Evolutionary conservation across 73 alveolate genomes (phyloP).

Genomic region (Breviolum minutum): DNA sequence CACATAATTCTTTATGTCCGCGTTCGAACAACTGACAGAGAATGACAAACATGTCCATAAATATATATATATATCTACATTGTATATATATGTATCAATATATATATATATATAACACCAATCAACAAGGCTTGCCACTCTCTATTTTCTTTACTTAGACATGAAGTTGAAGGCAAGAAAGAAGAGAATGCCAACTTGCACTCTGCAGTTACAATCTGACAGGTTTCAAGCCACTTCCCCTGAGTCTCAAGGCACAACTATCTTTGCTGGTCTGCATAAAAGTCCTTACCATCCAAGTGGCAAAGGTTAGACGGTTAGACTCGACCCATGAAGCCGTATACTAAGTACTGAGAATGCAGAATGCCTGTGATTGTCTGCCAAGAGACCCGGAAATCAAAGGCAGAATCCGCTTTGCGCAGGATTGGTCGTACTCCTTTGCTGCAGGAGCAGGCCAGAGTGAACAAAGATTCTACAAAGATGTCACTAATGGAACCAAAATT

Average conservation of each 20-base stretch:
- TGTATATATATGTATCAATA: too few relatives aligned
- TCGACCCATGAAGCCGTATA: too few relatives aligned
- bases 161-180: too few relatives aligned
- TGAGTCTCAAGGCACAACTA: conserved; percentile 16
- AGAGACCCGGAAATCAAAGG: conserved; percentile 80
- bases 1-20: too few relatives aligned
- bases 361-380: neutral
- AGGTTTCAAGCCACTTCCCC: neutral
- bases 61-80: too few relatives aligned
- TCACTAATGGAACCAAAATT: neutral
- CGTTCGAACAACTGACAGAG: too few relatives aligned
- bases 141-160: too few relatives aligned
- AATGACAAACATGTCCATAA: too few relatives aligned
- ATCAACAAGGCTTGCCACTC: too few relatives aligned
- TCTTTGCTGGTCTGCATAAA: conserved; percentile 42
- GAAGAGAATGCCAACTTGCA: too few relatives aligned
- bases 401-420: conserved; percentile 60
- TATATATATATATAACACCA: too few relatives aligned
- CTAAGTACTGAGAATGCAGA: neutral
- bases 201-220: too few relatives aligned
- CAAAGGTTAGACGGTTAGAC: neutral
- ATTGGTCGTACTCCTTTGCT: conserved; percentile 67
- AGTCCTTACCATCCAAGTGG: neutral
- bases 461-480: neutral
- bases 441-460: neutral